Percentiles rank a stretch among this genome's conserved stretches.
Evolutionary conservation across 202 grass and related monocot genomes (phyloP).

Genomic region (Bolboschoenoplectus hybrid): DNA sequence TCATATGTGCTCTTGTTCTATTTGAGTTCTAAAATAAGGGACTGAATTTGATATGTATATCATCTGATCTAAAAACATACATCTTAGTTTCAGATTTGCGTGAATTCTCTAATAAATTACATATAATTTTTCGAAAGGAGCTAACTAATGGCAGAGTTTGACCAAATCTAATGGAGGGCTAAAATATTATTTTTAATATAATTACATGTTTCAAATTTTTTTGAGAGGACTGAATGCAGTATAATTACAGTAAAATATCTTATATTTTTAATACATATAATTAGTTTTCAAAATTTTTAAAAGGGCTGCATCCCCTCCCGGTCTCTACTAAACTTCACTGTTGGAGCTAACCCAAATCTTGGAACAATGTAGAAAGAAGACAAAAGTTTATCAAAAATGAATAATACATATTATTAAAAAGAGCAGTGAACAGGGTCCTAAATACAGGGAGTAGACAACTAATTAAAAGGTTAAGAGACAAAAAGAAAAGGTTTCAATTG

Average conservation of each 20-base stretch:
- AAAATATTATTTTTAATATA: too few relatives aligned
- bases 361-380: not conserved
- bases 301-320: too few relatives aligned
- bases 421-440: constrained; percentile 67
- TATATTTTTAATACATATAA: too few relatives aligned
- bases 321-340: too few relatives aligned
- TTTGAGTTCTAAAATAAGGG: not conserved
- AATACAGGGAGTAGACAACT: constrained; percentile 52
- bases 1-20: not conserved
- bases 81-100: not conserved
- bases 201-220: too few relatives aligned
- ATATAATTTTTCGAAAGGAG: not conserved
- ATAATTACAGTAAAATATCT: too few relatives aligned
- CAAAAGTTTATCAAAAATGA: not conserved
- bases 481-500: constrained; percentile 25
- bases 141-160: too few relatives aligned
- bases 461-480: constrained; percentile 46
- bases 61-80: not conserved
- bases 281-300: too few relatives aligned
- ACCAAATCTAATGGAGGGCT: too few relatives aligned
- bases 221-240: too few relatives aligned
- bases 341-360: not conserved
- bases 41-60: not conserved
- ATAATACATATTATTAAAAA: not conserved
- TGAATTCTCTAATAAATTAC: not conserved